Evolutionary conservation across 441 rosid genomes (phyloP), one percentile per base, ranked within the genome.

Genomic region (Iberis amara): DNA sequence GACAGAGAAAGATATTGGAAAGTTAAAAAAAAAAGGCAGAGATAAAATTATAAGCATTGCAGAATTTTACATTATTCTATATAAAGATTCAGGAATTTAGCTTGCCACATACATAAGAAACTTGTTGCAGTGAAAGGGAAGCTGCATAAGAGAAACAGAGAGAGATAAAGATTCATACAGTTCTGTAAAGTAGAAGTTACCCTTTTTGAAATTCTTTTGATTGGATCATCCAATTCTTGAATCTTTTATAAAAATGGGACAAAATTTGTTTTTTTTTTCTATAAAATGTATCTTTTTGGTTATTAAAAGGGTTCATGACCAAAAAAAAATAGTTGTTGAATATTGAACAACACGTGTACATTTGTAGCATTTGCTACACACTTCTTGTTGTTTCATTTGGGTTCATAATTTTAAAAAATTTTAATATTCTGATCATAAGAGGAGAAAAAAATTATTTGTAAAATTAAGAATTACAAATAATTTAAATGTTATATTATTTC

Each of bases 131-230:
- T 24, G 11, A 52, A 62, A 46, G 52, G 51, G 50, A 59, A 45
- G 68, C 64, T 70, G 76, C 65, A 59, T 67, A 62, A 69, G 65
- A 63, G 52, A 59, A 14, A 52, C 7, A 32, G 51, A 38, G 40
- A 69, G 68, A 59, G 69, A 63, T 35, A 49, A 74, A 57, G 75
- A 73, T 64, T 75, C 78, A 80, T 82, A 18, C 86, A 79, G 76
- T 86, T 82, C 71, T 81, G 85, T 74, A 76, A 70, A 74, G 63
- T 85, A 83, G 86, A 70, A 74, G 66, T 52, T 60, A 71, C 73
- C 76, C 52, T 27, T 31, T 64, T 57, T 66, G 35, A 50, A 52
- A 67, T 60, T 67, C 54, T 61, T 72, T 61, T 3, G 62, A 73
- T 72, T 77, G 77, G 76, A 51, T 60, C 68, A 70, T 37, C 69